Evolutionary conservation across 495 filamentous ascomycete species (phyloP).

Genomic region (Trichocladium uniseriatum): DNA sequence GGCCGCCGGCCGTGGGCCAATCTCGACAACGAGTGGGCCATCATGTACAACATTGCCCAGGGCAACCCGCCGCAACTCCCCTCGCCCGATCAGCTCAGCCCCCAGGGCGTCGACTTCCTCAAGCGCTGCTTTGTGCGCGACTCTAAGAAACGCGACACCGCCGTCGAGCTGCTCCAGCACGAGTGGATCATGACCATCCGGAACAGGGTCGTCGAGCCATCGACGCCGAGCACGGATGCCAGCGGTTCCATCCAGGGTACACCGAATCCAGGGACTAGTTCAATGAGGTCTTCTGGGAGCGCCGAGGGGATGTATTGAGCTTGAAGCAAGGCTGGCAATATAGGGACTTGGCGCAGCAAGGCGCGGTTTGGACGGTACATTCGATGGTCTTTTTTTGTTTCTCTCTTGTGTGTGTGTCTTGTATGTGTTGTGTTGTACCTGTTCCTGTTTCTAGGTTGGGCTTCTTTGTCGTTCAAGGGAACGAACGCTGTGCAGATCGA

Average conservation of each 20-base stretch:
- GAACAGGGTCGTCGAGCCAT: conserved; percentile 45
- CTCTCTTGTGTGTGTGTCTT: too few relatives aligned
- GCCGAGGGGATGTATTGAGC: conserved; percentile 9
- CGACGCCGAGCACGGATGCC: conserved; percentile 43
- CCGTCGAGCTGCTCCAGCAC: conserved; percentile 85
- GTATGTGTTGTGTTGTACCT: too few relatives aligned
- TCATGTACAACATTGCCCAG: conserved; percentile 99
- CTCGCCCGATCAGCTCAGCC: conserved; percentile 69
- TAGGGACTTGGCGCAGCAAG: too few relatives aligned
- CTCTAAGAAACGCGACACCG: conserved; percentile 66
- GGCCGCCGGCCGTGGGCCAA: conserved; percentile 93
- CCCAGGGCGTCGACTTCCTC: conserved; percentile 79
- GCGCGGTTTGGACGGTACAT: too few relatives aligned
- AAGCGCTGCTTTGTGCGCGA: conserved; percentile 81
- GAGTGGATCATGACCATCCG: conserved; percentile 78
- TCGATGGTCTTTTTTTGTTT: too few relatives aligned
- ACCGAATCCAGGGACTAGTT: conserved; percentile 13
- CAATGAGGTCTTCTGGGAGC: conserved; percentile 1
- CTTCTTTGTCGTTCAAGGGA: too few relatives aligned
- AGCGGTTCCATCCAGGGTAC: conserved; percentile 35
- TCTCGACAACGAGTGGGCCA: conserved; percentile 98
- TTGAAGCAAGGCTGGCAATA: background rate
- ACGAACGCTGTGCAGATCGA: too few relatives aligned
- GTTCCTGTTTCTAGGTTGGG: too few relatives aligned
- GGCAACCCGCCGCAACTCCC: conserved; percentile 86